Evolutionary conservation across 306 rosid species (phyloP).

Genomic region (Acacia crassicarpa): DNA sequence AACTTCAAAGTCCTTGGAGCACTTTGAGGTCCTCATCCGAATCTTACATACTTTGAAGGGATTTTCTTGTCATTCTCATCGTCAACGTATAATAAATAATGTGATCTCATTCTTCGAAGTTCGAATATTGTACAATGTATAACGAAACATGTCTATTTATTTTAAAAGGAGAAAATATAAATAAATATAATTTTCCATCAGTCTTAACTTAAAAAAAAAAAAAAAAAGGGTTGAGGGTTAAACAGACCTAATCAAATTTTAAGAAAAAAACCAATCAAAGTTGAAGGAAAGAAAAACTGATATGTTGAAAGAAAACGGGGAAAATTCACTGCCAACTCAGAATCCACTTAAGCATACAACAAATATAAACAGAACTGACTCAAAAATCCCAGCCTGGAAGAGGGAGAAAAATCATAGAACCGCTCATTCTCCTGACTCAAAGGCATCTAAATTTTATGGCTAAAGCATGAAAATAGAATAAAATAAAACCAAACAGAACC

Average conservation of each 20-base stretch:
- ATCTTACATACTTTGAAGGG: too few relatives aligned
- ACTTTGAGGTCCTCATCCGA: too few relatives aligned
- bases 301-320: not conserved
- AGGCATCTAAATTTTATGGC: conserved; percentile 30
- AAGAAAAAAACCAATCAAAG: not conserved
- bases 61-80: too few relatives aligned
- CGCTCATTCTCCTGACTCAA: conserved; percentile 15
- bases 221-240: not conserved
- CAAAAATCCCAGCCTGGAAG: conserved; percentile 25
- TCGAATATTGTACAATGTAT: too few relatives aligned
- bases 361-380: conserved; percentile 30
- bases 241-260: not conserved
- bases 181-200: not conserved
- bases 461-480: not conserved
- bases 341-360: conserved; percentile 16
- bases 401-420: not conserved
- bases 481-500: conserved; percentile 24
- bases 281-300: not conserved
- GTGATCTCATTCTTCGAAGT: too few relatives aligned
- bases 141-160: not conserved
- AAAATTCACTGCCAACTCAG: conserved; percentile 1
- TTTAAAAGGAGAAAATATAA: not conserved
- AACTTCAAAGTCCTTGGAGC: too few relatives aligned
- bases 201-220: not conserved
- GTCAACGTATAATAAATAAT: too few relatives aligned